A percentile compares a stretch with the other conserved stretches of the same genome.
These are phyloP conservation scores for Lactarius vividus DNA, from an alignment of 768 basidiomycete genomes.

Conservation along the genomic window DNA sequence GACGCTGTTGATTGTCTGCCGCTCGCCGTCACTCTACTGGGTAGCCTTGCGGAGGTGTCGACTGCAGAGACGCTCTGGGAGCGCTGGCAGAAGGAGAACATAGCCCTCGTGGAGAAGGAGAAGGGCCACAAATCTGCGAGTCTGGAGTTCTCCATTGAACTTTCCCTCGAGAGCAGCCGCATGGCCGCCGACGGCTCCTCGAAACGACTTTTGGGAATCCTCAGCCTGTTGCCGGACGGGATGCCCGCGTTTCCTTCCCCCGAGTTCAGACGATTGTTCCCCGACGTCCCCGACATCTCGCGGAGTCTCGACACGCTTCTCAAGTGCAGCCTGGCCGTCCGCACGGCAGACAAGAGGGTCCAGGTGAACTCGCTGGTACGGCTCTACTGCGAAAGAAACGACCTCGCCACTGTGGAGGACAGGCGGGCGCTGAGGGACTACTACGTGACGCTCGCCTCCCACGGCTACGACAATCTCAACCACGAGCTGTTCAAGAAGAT, in stretches of 20 bases:
- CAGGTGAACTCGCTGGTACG: conserved; percentile 23
- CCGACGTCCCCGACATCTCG: conserved; percentile 4
- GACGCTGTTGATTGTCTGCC: conserved; percentile 20
- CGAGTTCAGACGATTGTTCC: conserved; percentile 12
- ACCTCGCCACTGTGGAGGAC: background rate
- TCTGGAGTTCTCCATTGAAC: conserved; percentile 20
- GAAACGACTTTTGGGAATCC: conserved; percentile 15
- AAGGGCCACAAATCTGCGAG: conserved; percentile 15
- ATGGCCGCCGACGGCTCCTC: conserved; percentile 17
- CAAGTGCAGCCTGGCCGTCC: conserved; percentile 14
- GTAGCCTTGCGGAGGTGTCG: conserved; percentile 18
- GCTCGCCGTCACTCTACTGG: conserved; percentile 22
- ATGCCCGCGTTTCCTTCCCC: conserved; percentile 1
- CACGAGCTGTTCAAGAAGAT: conserved; percentile 11
- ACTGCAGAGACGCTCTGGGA: conserved; percentile 22
- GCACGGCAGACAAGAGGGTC: conserved; percentile 13
- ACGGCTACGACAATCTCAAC: conserved; percentile 12
- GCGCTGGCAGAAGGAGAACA: conserved; percentile 22
- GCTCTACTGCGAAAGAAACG: conserved; percentile 18
- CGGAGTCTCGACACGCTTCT: conserved; percentile 17
- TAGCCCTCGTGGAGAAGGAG: conserved; percentile 18
- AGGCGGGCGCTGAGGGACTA: conserved; percentile 9
- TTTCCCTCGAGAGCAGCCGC: conserved; percentile 17
- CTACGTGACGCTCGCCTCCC: conserved; percentile 17
- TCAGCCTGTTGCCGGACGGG: conserved; percentile 17